These are phyloP conservation scores for Trichoderma polysporum DNA, from an alignment of 2,329 filamentous ascomycete species.

Conservation along the genomic window DNA sequence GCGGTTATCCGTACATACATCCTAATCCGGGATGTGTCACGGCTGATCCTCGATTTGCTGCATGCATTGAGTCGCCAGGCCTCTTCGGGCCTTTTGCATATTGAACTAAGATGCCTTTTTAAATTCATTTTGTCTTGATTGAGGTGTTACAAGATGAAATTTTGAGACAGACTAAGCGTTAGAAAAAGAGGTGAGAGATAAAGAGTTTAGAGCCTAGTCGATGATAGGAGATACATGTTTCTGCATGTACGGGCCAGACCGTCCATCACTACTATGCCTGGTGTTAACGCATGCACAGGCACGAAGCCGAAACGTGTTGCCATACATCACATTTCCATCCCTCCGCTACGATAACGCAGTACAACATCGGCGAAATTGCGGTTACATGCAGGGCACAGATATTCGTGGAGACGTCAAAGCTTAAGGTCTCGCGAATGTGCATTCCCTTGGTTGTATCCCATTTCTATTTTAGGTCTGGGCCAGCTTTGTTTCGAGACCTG, in stretches of 20 bases:
- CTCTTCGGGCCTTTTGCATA: background rate
- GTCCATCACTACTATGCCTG: background rate
- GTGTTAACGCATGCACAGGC: background rate
- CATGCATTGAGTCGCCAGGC: background rate
- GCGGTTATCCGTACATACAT: background rate
- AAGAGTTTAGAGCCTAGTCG: background rate
- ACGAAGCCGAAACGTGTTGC: background rate
- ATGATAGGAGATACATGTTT: background rate
- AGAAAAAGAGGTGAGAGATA: background rate
- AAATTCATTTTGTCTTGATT: background rate
- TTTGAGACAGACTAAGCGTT: background rate
- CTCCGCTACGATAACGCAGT: background rate
- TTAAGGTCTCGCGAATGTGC: background rate
- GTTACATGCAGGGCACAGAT: background rate
- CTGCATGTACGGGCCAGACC: background rate
- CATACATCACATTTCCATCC: background rate
- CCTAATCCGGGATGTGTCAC: slow-evolving; percentile 2
- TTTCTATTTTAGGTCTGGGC: background rate
- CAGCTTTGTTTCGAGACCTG: background rate
- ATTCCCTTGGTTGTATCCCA: background rate
- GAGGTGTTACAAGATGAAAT: background rate
- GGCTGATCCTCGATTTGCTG: background rate
- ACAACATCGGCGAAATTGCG: background rate
- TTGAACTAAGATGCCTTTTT: background rate
- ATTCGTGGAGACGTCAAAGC: background rate